Percentiles rank a stretch among this genome's conserved stretches.
phyloP scores from a whole-genome alignment of 2,329 filamentous ascomycete species.

The Pseudogymnoascus sp. region DNA sequence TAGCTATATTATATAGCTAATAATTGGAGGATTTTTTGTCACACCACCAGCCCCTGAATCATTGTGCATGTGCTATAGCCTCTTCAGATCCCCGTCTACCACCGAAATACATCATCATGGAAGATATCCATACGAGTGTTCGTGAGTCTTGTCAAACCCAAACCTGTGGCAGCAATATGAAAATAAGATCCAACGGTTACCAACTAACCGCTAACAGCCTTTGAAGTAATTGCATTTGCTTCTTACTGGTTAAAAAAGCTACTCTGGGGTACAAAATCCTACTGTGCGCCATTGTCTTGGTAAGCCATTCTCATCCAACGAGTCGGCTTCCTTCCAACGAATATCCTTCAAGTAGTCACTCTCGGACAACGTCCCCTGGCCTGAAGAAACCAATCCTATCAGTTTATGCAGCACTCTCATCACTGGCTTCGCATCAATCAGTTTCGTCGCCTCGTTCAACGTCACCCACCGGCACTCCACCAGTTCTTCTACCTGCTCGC shows the following conservation, averaged over 20 bases:
- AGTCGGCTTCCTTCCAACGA: neutral
- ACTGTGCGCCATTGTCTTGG: neutral
- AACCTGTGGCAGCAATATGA: neutral
- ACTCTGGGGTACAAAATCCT: neutral
- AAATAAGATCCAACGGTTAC: neutral
- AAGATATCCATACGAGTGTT: neutral
- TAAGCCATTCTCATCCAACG: neutral
- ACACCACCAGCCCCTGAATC: neutral
- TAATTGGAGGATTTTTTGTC: neutral
- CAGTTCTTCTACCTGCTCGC: neutral
- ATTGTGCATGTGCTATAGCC: neutral
- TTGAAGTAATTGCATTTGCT: neutral
- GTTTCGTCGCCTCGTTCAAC: neutral
- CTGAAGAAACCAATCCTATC: neutral
- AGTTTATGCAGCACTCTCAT: neutral
- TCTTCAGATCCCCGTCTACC: neutral
- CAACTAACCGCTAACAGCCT: too few relatives aligned
- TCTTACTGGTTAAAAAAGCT: neutral
- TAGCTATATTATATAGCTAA: neutral
- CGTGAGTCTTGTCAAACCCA: neutral
- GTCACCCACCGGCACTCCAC: slow-evolving; percentile 3
- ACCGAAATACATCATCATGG: neutral
- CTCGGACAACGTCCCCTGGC: neutral
- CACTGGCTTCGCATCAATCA: neutral
- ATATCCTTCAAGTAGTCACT: neutral